Evolutionary conservation across 352 stramenopile species (phyloP).

Genomic region (Globisporangium takayamanum): DNA sequence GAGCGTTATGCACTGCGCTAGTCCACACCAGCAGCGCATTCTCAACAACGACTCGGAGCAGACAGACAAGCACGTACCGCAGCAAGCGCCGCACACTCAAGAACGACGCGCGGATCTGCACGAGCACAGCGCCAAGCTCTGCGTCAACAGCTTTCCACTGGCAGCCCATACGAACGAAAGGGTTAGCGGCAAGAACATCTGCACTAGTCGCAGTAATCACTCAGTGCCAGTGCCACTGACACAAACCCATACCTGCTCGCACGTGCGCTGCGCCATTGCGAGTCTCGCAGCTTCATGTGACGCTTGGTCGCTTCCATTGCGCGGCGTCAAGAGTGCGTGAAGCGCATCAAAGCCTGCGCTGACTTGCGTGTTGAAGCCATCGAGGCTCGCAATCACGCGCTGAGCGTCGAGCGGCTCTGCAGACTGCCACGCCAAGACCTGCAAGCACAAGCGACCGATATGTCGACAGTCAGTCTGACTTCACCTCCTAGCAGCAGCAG

Average conservation of each 20-base stretch:
- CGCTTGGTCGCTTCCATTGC: neutral
- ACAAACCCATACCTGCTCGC: conserved; percentile 20
- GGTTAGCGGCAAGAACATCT: neutral
- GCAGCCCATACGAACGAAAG: neutral
- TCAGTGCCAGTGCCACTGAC: neutral
- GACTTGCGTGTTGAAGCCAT: conserved; percentile 29
- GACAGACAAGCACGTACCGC: conserved; percentile 30
- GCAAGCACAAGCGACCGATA: neutral
- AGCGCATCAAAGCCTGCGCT: conserved; percentile 20
- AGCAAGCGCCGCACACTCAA: conserved; percentile 70
- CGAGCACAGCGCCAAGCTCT: conserved; percentile 34
- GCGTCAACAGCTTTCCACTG: conserved; percentile 42
- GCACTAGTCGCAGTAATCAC: neutral
- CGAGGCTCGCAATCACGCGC: conserved; percentile 27
- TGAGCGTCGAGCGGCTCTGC: conserved; percentile 23
- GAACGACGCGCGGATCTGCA: conserved; percentile 68
- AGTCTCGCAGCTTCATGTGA: neutral
- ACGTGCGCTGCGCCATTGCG: conserved; percentile 6
- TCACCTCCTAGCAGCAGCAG: no score
- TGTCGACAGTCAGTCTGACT: no score
- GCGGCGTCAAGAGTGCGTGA: conserved; percentile 2
- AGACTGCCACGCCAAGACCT: conserved; percentile 33
- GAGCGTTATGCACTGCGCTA: neutral
- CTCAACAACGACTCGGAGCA: neutral
- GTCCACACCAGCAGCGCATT: neutral